A percentile compares a stretch with the other conserved stretches of the same genome.
These are phyloP conservation scores for Calocybe gangraenosa DNA, from an alignment of 768 basidiomycete genomes.

Conservation along the genomic window DNA sequence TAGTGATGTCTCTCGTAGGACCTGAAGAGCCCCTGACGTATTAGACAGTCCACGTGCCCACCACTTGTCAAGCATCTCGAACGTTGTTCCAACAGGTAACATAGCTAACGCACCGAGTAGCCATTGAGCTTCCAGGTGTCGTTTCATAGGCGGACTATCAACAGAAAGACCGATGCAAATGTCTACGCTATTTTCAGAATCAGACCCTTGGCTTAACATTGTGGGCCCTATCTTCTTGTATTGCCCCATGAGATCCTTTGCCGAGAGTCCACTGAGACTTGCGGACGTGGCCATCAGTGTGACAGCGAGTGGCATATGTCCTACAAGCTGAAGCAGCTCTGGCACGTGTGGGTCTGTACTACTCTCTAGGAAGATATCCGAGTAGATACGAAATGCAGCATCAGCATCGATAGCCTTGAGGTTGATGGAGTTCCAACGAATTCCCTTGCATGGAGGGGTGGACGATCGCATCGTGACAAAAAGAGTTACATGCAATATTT, in stretches of 20 bases:
- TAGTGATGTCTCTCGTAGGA: conserved; percentile 5
- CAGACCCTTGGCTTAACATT: conserved; percentile 6
- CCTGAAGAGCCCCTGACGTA: conserved; percentile 2
- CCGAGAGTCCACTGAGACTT: not conserved
- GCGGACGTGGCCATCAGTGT: conserved; percentile 25
- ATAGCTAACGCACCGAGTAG: conserved; percentile 19
- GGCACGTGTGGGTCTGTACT: conserved; percentile 18
- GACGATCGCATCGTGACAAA: conserved; percentile 8
- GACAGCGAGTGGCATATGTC: conserved; percentile 28
- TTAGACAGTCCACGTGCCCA: conserved; percentile 7
- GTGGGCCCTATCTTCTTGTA: conserved; percentile 2
- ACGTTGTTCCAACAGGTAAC: conserved; percentile 20
- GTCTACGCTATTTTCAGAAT: conserved; percentile 6
- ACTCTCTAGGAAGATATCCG: conserved; percentile 15
- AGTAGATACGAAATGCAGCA: conserved; percentile 20
- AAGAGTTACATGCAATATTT: conserved; percentile 12
- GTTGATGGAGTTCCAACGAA: conserved; percentile 17
- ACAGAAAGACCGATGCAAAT: conserved; percentile 9
- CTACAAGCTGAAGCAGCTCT: conserved; percentile 19
- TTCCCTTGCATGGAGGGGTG: conserved; percentile 23
- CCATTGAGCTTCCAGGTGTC: not conserved
- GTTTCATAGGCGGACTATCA: conserved; percentile 2
- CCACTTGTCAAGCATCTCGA: conserved; percentile 10
- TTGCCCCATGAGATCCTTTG: conserved; percentile 1
- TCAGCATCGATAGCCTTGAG: conserved; percentile 15